These are phyloP conservation scores for Pyrenophora tritici-repentis DNA, from an alignment of 2,329 filamentous ascomycete species.

Conservation along the genomic window DNA sequence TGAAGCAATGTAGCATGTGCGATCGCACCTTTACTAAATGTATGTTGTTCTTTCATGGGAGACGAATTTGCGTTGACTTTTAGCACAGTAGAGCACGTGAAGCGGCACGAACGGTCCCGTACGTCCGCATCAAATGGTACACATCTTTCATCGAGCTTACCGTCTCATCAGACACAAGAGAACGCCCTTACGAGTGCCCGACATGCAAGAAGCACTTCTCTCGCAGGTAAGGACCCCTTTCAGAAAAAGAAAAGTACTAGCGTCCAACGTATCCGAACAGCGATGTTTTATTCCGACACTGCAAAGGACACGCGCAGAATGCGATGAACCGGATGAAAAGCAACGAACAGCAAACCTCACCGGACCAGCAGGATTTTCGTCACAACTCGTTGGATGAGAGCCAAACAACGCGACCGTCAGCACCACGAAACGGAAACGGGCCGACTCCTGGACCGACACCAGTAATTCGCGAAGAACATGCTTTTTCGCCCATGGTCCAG, in stretches of 20 bases:
- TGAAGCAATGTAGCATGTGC: constrained; percentile 52
- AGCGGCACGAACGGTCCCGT: constrained; percentile 62
- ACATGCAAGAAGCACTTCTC: constrained; percentile 61
- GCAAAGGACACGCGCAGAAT: constrained; percentile 56
- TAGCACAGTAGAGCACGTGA: constrained; percentile 53
- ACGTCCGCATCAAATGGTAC: constrained; percentile 28
- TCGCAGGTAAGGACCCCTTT: constrained; percentile 51
- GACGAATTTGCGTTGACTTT: constrained; percentile 8
- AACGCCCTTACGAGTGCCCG: constrained; percentile 59
- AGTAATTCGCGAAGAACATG: constrained; percentile 30
- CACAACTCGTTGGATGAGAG: constrained; percentile 24
- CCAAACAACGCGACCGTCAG: constrained; percentile 20
- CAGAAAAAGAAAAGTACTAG: constrained; percentile 13
- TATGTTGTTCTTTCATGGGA: constrained; percentile 1
- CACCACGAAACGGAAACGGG: constrained; percentile 24
- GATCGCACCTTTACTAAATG: constrained; percentile 60
- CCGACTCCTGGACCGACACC: constrained; percentile 26
- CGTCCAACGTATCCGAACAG: constrained; percentile 39
- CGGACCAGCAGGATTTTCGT: constrained; percentile 28
- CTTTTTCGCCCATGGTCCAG: constrained; percentile 33
- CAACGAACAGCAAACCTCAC: constrained; percentile 34
- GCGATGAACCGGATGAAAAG: constrained; percentile 44
- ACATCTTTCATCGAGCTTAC: constrained; percentile 26
- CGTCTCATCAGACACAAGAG: constrained; percentile 54
- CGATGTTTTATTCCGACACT: constrained; percentile 58